Conservation (phyloP, 2,329 filamentous ascomycete genomes). For the Beauveria bassiana region DNA sequence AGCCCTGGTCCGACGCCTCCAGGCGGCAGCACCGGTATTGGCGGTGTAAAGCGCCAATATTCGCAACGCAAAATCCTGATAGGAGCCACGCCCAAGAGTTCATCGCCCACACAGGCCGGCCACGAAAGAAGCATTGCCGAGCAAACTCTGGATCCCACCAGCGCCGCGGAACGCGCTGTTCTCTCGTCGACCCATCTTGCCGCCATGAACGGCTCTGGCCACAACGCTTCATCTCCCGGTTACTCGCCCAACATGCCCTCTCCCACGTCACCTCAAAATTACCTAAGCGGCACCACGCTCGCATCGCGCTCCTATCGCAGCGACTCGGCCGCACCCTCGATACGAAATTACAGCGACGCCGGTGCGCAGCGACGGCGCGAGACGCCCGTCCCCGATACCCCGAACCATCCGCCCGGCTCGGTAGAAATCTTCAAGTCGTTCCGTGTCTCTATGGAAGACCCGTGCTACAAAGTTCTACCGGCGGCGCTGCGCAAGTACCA, state of each 20-base stretch:
- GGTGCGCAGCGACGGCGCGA: conserved; percentile 51
- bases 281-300: conserved; percentile 48
- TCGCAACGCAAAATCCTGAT: conserved; percentile 69
- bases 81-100: conserved; percentile 64
- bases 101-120: conserved; percentile 64
- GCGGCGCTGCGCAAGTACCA: conserved; percentile 97
- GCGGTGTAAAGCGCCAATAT: conserved; percentile 62
- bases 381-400: conserved; percentile 56
- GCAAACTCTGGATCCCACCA: conserved; percentile 60
- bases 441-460: conserved; percentile 94
- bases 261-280: conserved; percentile 57
- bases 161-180: conserved; percentile 59
- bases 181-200: conserved; percentile 62
- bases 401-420: conserved; percentile 46
- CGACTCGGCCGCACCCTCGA: conserved; percentile 39
- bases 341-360: conserved; percentile 16
- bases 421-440: conserved; percentile 99
- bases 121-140: conserved; percentile 59
- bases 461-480: conserved; percentile 92
- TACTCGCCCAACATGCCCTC: conserved; percentile 61
- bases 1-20: conserved; percentile 51
- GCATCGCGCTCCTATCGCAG: conserved; percentile 53
- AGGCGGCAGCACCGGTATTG: conserved; percentile 44
- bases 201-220: conserved; percentile 57
- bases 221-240: conserved; percentile 43